Evolutionary conservation across 441 rosid species (phyloP).

Genomic region (Bruguiera hainesii): DNA sequence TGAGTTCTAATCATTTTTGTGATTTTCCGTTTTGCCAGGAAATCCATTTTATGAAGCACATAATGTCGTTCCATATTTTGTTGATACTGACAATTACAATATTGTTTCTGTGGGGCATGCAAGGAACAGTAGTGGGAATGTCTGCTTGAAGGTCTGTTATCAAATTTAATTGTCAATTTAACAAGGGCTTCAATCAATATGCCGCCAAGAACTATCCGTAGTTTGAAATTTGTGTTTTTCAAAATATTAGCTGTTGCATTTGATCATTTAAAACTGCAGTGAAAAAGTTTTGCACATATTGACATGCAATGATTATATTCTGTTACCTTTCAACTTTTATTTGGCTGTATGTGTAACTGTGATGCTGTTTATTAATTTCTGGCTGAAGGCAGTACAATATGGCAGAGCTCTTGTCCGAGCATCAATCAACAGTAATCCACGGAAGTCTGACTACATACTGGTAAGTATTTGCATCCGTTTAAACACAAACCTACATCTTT

Average conservation of each 20-base stretch:
- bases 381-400: slow-evolving; percentile 65
- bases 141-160: slow-evolving; percentile 69
- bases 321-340: slow-evolving; percentile 13
- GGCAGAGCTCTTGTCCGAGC: slow-evolving; percentile 84
- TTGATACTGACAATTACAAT: slow-evolving; percentile 70
- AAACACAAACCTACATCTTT: slow-evolving; percentile 7
- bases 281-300: slow-evolving; percentile 9
- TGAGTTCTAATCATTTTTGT: slow-evolving; percentile 17
- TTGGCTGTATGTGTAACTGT: slow-evolving; percentile 16
- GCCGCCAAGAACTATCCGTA: neutral
- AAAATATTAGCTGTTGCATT: slow-evolving; percentile 5
- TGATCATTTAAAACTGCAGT: slow-evolving; percentile 3
- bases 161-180: slow-evolving; percentile 8
- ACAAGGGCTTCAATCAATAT: neutral
- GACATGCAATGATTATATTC: slow-evolving; percentile 11
- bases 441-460: slow-evolving; percentile 76
- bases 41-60: slow-evolving; percentile 75
- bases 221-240: slow-evolving; percentile 12
- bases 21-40: slow-evolving; percentile 46
- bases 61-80: slow-evolving; percentile 46
- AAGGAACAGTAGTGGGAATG: slow-evolving; percentile 34
- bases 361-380: slow-evolving; percentile 21
- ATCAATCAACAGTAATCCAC: slow-evolving; percentile 44
- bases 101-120: slow-evolving; percentile 49
- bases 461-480: slow-evolving; percentile 35